These are phyloP conservation scores for Psilocybe mexicana DNA, from an alignment of 1,284 basidiomycete species.

Conservation along the genomic window DNA sequence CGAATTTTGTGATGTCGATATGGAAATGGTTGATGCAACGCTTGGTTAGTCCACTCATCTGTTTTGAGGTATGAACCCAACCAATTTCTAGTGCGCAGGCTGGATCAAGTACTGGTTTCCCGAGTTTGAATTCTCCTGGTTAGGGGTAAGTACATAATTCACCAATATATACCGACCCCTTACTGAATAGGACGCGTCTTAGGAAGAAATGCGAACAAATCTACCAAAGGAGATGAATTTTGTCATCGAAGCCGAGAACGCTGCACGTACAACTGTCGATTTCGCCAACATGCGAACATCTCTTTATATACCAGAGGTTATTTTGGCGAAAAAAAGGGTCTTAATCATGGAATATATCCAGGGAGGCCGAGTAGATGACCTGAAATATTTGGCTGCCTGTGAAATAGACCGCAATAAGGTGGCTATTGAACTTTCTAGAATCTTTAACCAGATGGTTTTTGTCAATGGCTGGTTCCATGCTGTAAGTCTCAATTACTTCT, in stretches of 20 bases:
- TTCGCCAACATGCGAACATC: slow-evolving; percentile 79
- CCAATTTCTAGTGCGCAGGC: slow-evolving; percentile 37
- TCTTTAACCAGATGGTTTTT: slow-evolving; percentile 97
- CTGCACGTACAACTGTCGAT: slow-evolving; percentile 69
- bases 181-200: slow-evolving; percentile 81
- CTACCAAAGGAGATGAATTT: slow-evolving; percentile 97
- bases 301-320: slow-evolving; percentile 89
- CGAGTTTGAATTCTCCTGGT: slow-evolving; percentile 94
- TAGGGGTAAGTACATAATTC: slow-evolving; percentile 47
- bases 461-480: slow-evolving; percentile 92
- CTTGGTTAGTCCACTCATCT: slow-evolving; percentile 45
- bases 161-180: background rate
- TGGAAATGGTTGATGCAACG: slow-evolving; percentile 85
- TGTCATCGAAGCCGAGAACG: slow-evolving; percentile 87
- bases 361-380: slow-evolving; percentile 89
- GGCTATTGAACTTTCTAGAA: slow-evolving; percentile 83
- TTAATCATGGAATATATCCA: slow-evolving; percentile 94
- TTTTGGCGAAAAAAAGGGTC: slow-evolving; percentile 83
- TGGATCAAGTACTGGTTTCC: slow-evolving; percentile 91
- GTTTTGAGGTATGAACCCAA: background rate
- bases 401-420: slow-evolving; percentile 95
- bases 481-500: slow-evolving; percentile 41
- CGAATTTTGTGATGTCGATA: slow-evolving; percentile 87
- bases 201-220: slow-evolving; percentile 91
- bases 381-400: slow-evolving; percentile 81